Conservation (phyloP, 768 basidiomycete genomes). For the Grammothele lineata region DNA sequence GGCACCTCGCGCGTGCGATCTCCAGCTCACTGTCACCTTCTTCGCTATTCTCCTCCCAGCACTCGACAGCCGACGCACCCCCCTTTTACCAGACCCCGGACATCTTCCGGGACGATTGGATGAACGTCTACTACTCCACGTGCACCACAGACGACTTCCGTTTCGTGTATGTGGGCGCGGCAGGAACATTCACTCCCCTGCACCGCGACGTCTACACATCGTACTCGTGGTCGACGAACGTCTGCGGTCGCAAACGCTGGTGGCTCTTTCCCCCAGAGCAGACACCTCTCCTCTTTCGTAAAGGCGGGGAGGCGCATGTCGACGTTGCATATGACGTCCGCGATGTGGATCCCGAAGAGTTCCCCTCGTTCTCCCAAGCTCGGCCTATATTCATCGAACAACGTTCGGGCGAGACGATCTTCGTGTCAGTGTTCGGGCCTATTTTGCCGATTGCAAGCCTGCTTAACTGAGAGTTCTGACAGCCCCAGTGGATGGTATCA, state of each 20-base stretch:
- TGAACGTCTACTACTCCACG: constrained; percentile 26
- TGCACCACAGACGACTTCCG: constrained; percentile 27
- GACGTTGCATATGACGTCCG: constrained; percentile 22
- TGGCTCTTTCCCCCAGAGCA: constrained; percentile 26
- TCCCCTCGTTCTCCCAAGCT: constrained; percentile 15
- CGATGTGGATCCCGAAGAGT: constrained; percentile 11
- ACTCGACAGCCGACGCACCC: too few relatives aligned
- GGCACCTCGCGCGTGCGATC: constrained; percentile 24
- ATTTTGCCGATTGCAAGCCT: too few relatives aligned
- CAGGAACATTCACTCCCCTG: constrained; percentile 25
- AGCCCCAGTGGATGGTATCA: constrained; percentile 30
- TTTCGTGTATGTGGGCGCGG: constrained; percentile 26
- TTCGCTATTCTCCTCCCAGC: too few relatives aligned
- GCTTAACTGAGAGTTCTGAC: too few relatives aligned
- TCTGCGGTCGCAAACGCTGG: constrained; percentile 26
- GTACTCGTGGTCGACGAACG: constrained; percentile 29
- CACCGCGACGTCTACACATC: constrained; percentile 28
- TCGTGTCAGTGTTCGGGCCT: constrained; percentile 22
- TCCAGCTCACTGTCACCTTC: background rate
- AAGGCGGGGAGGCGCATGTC: constrained; percentile 12
- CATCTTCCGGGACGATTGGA: constrained; percentile 28
- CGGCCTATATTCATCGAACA: constrained; percentile 22
- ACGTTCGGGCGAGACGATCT: constrained; percentile 24
- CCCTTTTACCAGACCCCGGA: constrained; percentile 24
- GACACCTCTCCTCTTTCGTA: constrained; percentile 18